phyloP scores from a whole-genome alignment of 164 flowering plant genomes.

The Brasenia schreberi region DNA sequence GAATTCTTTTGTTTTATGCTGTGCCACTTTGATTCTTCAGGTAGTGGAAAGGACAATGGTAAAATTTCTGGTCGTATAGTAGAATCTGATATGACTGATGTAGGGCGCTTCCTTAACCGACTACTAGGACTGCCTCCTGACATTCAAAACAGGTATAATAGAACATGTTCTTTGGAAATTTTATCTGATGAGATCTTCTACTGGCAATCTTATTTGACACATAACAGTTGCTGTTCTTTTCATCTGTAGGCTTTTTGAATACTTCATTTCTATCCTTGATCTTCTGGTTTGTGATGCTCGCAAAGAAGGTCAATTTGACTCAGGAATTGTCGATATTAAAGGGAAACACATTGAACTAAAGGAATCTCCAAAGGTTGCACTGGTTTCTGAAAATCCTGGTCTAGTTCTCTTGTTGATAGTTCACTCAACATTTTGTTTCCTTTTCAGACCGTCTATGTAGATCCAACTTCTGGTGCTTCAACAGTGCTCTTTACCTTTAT shows the following conservation, averaged over 20 bases:
- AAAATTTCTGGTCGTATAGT: constrained; percentile 75
- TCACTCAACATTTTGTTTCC: constrained; percentile 3
- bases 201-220: too few species aligned
- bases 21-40: constrained; percentile 17
- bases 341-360: constrained; percentile 56
- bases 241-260: constrained; percentile 75
- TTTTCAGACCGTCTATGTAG: constrained; percentile 83
- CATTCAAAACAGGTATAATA: constrained; percentile 92
- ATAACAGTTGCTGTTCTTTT: too few species aligned
- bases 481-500: constrained; percentile 78
- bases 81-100: constrained; percentile 98
- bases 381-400: neutral
- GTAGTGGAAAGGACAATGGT: constrained; percentile 63
- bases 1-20: constrained; percentile 1
- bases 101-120: constrained; percentile 94
- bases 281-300: constrained; percentile 81
- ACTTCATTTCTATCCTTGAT: constrained; percentile 73
- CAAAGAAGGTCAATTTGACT: constrained; percentile 77
- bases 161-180: too few species aligned
- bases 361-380: constrained; percentile 71
- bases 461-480: constrained; percentile 78
- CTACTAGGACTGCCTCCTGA: constrained; percentile 90
- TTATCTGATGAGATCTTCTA: too few species aligned
- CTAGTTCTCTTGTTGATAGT: neutral
- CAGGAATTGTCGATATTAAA: constrained; percentile 90